Conservation (phyloP, 1,284 basidiomycete species). For the Thecaphora thlaspeos region DNA sequence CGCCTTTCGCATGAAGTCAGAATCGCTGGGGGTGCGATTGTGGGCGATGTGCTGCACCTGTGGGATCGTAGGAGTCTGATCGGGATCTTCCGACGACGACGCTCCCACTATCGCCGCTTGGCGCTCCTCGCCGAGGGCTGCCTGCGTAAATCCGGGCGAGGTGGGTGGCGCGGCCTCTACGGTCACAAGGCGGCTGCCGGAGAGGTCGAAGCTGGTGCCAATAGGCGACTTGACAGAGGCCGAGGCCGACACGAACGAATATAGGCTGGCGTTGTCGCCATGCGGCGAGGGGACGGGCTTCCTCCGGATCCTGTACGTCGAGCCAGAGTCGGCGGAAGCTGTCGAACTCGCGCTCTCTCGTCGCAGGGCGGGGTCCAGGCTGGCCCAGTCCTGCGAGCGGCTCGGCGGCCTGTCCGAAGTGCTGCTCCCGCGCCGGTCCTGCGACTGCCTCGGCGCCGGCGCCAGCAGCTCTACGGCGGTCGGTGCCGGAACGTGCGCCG, state of each 20-base stretch:
- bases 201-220: background rate
- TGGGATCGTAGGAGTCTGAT: background rate
- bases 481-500: too few relatives aligned
- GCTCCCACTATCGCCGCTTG: constrained; percentile 10
- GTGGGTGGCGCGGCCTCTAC: background rate
- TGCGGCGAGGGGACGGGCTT: constrained; percentile 22
- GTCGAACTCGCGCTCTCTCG: constrained; percentile 19
- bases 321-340: constrained; percentile 21
- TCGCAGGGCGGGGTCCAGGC: background rate
- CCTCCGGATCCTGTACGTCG: constrained; percentile 29
- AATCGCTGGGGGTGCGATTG: constrained; percentile 14
- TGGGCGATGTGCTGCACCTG: constrained; percentile 4
- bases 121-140: constrained; percentile 13
- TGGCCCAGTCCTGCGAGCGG: background rate
- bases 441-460: background rate
- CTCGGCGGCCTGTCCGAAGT: background rate
- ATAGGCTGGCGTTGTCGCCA: background rate
- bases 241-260: background rate
- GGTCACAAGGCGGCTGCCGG: background rate
- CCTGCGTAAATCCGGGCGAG: background rate
- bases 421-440: background rate
- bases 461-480: background rate
- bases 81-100: constrained; percentile 1
- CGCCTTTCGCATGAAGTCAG: constrained; percentile 15
- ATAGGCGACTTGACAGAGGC: background rate